Percentiles rank a stretch among this genome's conserved stretches.
phyloP scores from a whole-genome alignment of 768 basidiomycete genomes.

The Lactifluus rugatus region DNA sequence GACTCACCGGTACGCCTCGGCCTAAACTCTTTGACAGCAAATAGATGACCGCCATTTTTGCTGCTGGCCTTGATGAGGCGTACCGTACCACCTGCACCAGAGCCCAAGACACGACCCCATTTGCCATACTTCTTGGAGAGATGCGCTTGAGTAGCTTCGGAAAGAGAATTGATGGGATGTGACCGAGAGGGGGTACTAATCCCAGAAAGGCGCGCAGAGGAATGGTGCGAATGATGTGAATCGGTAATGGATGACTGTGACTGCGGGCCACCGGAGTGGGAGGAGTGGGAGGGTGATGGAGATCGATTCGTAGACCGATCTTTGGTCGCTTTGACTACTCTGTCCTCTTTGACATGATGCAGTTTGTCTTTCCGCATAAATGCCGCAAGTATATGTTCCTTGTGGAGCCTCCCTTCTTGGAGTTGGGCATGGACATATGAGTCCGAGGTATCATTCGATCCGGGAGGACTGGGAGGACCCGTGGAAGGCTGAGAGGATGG shows the following conservation, averaged over 20 bases:
- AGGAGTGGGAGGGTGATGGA: slow-evolving; percentile 23
- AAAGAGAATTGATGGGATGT: slow-evolving; percentile 49
- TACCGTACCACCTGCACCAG: slow-evolving; percentile 97
- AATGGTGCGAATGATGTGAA: slow-evolving; percentile 2
- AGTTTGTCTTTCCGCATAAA: slow-evolving; percentile 30
- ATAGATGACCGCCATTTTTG: slow-evolving; percentile 78
- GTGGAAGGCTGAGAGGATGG: slow-evolving; percentile 20
- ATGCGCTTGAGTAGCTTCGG: slow-evolving; percentile 80
- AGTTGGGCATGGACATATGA: background rate
- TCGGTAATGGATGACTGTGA: background rate
- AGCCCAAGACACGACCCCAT: slow-evolving; percentile 92
- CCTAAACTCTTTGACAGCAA: slow-evolving; percentile 96
- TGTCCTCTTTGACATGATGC: slow-evolving; percentile 24
- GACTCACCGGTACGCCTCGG: slow-evolving; percentile 81
- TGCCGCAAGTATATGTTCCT: slow-evolving; percentile 24
- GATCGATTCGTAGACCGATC: slow-evolving; percentile 17
- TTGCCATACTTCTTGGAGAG: slow-evolving; percentile 99
- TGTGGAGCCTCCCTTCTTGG: slow-evolving; percentile 19
- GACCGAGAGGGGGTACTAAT: slow-evolving; percentile 17
- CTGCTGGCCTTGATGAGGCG: slow-evolving; percentile 80
- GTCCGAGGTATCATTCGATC: slow-evolving; percentile 2
- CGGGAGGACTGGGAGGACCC: slow-evolving; percentile 18
- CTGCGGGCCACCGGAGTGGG: background rate
- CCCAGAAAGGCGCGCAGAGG: slow-evolving; percentile 6
- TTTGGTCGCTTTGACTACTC: slow-evolving; percentile 5